Percentiles rank a stretch among this genome's conserved stretches.
These are phyloP conservation scores for Boletus rubescentipes DNA, from an alignment of 768 basidiomycete genomes.

Conservation along the genomic window DNA sequence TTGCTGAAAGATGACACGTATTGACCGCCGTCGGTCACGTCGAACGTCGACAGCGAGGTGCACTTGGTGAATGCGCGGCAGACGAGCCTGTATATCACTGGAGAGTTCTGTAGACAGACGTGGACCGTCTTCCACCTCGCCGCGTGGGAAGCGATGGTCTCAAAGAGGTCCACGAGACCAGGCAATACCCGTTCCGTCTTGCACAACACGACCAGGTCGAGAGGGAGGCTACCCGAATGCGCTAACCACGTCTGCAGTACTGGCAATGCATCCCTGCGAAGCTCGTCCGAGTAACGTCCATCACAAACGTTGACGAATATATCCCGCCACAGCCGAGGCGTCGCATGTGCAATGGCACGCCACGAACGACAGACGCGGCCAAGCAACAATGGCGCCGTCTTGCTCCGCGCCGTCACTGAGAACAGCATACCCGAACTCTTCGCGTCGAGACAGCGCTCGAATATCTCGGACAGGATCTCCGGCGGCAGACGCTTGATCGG, in stretches of 20 bases:
- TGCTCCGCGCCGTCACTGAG: background rate
- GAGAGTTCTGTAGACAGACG: slow-evolving; percentile 22
- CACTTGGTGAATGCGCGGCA: slow-evolving; percentile 12
- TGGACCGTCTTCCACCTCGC: slow-evolving; percentile 22
- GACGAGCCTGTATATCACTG: slow-evolving; percentile 10
- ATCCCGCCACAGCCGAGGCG: slow-evolving; percentile 29
- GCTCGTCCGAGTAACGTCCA: slow-evolving; percentile 16
- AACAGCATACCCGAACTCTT: background rate
- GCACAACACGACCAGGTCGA: slow-evolving; percentile 19
- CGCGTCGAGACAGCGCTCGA: slow-evolving; percentile 21
- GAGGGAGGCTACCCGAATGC: slow-evolving; percentile 22
- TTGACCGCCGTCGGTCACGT: slow-evolving; percentile 23
- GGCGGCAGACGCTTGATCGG: slow-evolving; percentile 28
- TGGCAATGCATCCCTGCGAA: slow-evolving; percentile 21
- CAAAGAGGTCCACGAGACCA: slow-evolving; percentile 21
- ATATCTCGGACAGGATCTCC: slow-evolving; percentile 26
- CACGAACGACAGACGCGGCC: slow-evolving; percentile 31
- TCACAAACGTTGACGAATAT: slow-evolving; percentile 22
- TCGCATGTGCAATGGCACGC: slow-evolving; percentile 24
- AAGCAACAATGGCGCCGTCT: slow-evolving; percentile 27
- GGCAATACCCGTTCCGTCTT: slow-evolving; percentile 22
- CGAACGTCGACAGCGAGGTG: slow-evolving; percentile 14
- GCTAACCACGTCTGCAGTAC: slow-evolving; percentile 21
- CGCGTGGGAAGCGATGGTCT: slow-evolving; percentile 13
- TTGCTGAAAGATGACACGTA: slow-evolving; percentile 1